Conservation (phyloP, 192 early-diverging fungal species). For the Coemansia sp. region DNA sequence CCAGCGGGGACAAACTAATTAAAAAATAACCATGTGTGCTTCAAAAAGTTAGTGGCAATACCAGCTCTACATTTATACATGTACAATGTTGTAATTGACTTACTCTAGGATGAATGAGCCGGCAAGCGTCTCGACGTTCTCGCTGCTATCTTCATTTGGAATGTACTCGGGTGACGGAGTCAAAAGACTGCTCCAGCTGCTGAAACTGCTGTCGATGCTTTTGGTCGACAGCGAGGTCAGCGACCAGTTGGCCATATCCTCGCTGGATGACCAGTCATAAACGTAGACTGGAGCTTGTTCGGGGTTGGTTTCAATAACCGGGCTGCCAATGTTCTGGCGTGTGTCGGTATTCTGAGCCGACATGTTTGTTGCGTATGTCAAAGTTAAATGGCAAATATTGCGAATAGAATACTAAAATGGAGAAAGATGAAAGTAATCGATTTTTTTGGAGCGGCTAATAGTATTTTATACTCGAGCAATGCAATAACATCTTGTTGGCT, state of each 20-base stretch:
- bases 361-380: not conserved
- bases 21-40: not conserved
- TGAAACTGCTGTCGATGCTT: conserved; percentile 12
- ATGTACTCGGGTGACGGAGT: conserved; percentile 3
- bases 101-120: conserved; percentile 7
- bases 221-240: conserved; percentile 21
- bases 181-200: conserved; percentile 10
- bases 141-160: not conserved
- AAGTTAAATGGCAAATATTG: not conserved
- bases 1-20: not conserved
- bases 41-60: not conserved
- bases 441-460: not conserved
- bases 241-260: conserved; percentile 26
- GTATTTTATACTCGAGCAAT: not conserved
- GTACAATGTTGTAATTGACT: not conserved
- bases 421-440: not conserved
- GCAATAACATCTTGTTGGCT: not conserved
- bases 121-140: conserved; percentile 21
- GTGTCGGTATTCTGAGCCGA: not conserved
- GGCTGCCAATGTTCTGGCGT: conserved; percentile 1
- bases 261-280: conserved; percentile 28
- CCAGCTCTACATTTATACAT: not conserved
- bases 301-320: conserved; percentile 1
- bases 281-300: not conserved
- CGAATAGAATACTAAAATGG: not conserved